These are phyloP conservation scores for Suillus cothurnatus DNA, from an alignment of 768 basidiomycete genomes.

Conservation along the genomic window DNA sequence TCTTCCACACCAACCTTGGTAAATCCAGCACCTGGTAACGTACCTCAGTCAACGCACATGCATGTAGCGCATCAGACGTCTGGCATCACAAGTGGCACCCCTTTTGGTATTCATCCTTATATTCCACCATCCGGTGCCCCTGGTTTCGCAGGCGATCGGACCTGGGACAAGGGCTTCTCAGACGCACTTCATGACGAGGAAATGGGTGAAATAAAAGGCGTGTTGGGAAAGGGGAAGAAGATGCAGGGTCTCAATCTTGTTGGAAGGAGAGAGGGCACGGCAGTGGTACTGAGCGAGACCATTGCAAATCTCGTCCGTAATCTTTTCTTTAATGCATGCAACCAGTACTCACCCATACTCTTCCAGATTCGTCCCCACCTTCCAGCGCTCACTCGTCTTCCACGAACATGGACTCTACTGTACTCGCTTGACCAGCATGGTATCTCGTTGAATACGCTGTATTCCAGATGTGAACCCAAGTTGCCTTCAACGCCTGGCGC, in stretches of 20 bases:
- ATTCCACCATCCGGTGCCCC: conserved; percentile 69
- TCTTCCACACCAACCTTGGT: conserved; percentile 14
- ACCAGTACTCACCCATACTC: neutral
- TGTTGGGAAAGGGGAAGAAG: conserved; percentile 36
- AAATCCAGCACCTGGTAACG: conserved; percentile 13
- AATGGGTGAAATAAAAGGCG: conserved; percentile 44
- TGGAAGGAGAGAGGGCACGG: conserved; percentile 60
- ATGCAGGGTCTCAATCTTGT: conserved; percentile 47
- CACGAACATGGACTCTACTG: conserved; percentile 72
- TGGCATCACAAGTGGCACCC: conserved; percentile 46
- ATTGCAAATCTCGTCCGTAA: conserved; percentile 62
- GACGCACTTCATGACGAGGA: conserved; percentile 47
- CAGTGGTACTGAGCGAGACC: conserved; percentile 48
- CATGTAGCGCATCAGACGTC: conserved; percentile 4
- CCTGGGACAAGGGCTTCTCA: conserved; percentile 71
- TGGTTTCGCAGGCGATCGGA: conserved; percentile 67
- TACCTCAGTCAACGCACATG: conserved; percentile 17
- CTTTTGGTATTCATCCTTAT: conserved; percentile 50
- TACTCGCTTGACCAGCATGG: conserved; percentile 96
- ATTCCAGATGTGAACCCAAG: conserved; percentile 57
- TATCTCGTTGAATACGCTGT: conserved; percentile 88
- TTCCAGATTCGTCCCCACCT: conserved; percentile 68
- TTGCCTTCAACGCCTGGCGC: conserved; percentile 26
- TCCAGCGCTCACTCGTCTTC: conserved; percentile 72
- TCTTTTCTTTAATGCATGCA: neutral